These are phyloP conservation scores for Tetradesmus lagerheimii DNA, from an alignment of 139 green algal species.

Conservation along the genomic window DNA sequence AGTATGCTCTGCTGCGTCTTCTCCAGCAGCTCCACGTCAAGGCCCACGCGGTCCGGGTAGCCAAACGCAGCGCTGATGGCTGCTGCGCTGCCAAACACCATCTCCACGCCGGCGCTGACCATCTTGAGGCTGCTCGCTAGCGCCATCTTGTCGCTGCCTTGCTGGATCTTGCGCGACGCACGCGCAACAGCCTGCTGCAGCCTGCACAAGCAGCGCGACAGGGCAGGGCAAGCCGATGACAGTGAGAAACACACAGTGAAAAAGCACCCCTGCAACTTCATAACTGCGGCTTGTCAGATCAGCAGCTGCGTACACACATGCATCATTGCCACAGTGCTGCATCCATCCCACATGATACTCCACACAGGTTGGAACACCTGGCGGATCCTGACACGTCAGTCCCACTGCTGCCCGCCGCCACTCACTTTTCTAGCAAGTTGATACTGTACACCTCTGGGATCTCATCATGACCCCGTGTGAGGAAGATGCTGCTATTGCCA, in stretches of 20 bases:
- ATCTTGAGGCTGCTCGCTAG: constrained; percentile 48
- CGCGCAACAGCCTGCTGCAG: constrained; percentile 37
- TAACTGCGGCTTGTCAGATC: no score
- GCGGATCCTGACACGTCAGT: background rate
- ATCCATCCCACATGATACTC: background rate
- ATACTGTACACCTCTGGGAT: constrained; percentile 61
- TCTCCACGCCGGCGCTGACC: constrained; percentile 69
- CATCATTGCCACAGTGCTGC: background rate
- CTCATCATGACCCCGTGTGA: constrained; percentile 75
- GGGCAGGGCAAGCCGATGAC: background rate
- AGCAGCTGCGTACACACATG: no score
- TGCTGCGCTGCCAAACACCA: constrained; percentile 86
- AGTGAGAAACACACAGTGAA: background rate
- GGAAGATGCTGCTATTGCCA: constrained; percentile 70
- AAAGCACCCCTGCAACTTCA: background rate
- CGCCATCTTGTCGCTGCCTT: constrained; percentile 35
- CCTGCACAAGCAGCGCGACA: background rate
- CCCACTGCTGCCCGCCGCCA: background rate
- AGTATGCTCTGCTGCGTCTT: constrained; percentile 64
- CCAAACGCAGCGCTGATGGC: constrained; percentile 88
- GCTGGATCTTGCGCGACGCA: constrained; percentile 32
- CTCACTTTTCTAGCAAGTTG: constrained; percentile 50
- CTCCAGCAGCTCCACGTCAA: constrained; percentile 77
- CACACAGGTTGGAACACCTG: background rate
- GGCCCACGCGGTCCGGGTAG: constrained; percentile 69